phyloP scores from a whole-genome alignment of 2,329 filamentous ascomycete species.

The Magnaporthiopsis rhizophila region DNA sequence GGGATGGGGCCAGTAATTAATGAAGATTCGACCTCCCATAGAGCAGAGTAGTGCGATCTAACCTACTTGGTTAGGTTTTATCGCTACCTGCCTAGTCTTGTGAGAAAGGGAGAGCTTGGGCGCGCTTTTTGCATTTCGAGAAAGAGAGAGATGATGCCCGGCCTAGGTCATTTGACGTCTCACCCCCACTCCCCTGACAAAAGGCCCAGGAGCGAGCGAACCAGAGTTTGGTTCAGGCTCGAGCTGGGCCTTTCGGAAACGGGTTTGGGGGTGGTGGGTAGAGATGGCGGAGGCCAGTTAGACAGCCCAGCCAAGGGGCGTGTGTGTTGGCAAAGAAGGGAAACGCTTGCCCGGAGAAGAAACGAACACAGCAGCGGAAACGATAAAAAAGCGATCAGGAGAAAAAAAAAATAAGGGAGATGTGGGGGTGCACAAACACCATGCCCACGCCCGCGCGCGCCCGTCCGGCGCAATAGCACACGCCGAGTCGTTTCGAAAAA shows the following conservation, averaged over 20 bases:
- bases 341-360: too few species aligned
- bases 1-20: conserved; percentile 4
- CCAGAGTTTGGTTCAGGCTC: conserved; percentile 7
- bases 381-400: conserved; percentile 5
- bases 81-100: background rate
- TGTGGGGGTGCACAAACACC: conserved; percentile 14
- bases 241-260: conserved; percentile 2
- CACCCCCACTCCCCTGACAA: background rate
- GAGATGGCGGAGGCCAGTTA: background rate
- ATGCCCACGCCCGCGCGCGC: conserved; percentile 2
- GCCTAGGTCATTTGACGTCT: conserved; percentile 7
- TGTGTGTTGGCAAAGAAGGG: background rate
- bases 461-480: conserved; percentile 2
- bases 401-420: conserved; percentile 7
- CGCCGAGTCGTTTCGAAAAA: conserved; percentile 9
- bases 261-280: background rate
- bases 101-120: background rate
- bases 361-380: conserved; percentile 7
- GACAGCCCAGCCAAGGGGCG: background rate
- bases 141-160: conserved; percentile 4
- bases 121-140: conserved; percentile 4
- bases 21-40: conserved; percentile 6
- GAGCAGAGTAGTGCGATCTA: background rate
- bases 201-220: conserved; percentile 7
- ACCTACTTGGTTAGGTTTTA: conserved; percentile 5